Conservation (phyloP, 495 filamentous ascomycete genomes). For the Mytilinidion resinicola region DNA sequence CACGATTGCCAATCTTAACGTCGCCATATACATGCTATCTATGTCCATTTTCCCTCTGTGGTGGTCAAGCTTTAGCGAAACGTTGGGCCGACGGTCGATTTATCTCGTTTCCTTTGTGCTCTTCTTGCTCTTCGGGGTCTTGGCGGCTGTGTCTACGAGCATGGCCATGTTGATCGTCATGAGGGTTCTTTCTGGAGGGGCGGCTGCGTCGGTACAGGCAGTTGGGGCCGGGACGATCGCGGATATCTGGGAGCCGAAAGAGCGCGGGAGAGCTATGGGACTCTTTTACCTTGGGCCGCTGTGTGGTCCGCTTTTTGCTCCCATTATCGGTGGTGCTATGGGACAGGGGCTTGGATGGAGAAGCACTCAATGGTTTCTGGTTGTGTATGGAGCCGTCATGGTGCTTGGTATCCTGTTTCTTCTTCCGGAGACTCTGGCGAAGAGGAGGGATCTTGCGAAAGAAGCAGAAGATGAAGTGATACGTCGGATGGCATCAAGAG, state of each 20-base stretch:
- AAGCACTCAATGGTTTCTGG: slow-evolving; percentile 81
- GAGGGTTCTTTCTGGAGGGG: slow-evolving; percentile 74
- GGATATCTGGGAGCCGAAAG: slow-evolving; percentile 78
- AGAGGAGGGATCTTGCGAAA: slow-evolving; percentile 6
- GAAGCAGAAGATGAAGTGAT: slow-evolving; percentile 16
- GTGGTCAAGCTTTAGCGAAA: slow-evolving; percentile 91
- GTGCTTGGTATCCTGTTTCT: slow-evolving; percentile 44
- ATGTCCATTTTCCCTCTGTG: slow-evolving; percentile 91
- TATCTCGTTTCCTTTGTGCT: slow-evolving; percentile 77
- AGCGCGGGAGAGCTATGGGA: slow-evolving; percentile 84
- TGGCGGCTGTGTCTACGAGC: slow-evolving; percentile 65
- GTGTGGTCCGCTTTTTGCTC: slow-evolving; percentile 76
- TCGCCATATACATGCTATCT: slow-evolving; percentile 81
- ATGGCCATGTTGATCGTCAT: slow-evolving; percentile 84
- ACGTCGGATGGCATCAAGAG: neutral
- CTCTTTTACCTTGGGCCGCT: slow-evolving; percentile 88
- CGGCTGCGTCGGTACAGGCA: slow-evolving; percentile 81
- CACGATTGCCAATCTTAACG: slow-evolving; percentile 74
- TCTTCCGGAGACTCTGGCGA: slow-evolving; percentile 37
- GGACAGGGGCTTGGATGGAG: slow-evolving; percentile 70
- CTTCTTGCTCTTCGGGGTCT: slow-evolving; percentile 69
- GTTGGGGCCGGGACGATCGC: slow-evolving; percentile 91
- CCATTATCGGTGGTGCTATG: slow-evolving; percentile 79
- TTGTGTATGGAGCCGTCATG: slow-evolving; percentile 58
- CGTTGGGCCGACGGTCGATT: slow-evolving; percentile 73